These are phyloP conservation scores for Plasmodium blacklocki DNA, from an alignment of 169 alveolate species.

Conservation along the genomic window DNA sequence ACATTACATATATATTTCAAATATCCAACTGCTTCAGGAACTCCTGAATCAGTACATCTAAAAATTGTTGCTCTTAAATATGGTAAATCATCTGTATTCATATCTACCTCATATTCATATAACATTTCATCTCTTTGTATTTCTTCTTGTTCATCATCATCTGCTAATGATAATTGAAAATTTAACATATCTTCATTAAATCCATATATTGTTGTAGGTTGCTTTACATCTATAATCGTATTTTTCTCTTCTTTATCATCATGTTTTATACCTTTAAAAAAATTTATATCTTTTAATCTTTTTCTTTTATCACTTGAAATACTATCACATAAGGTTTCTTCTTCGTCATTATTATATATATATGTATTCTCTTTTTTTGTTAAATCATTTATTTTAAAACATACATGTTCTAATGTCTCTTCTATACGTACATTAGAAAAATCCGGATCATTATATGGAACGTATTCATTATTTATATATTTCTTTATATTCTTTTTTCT, in stretches of 20 bases:
- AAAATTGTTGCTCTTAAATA: constrained; percentile 90
- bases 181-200: constrained; percentile 64
- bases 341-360: not conserved
- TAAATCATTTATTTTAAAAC: constrained; percentile 20
- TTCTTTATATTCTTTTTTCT: constrained; percentile 22
- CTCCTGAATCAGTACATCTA: constrained; percentile 89
- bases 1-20: constrained; percentile 88
- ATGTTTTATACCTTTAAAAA: constrained; percentile 21
- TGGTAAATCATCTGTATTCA: constrained; percentile 88
- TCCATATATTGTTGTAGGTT: constrained; percentile 28
- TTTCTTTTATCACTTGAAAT: constrained; percentile 2
- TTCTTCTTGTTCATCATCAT: constrained; percentile 82
- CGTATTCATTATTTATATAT: constrained; percentile 40
- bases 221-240: not conserved
- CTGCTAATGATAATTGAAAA: constrained; percentile 79
- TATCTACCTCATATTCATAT: constrained; percentile 90
- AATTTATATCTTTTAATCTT: not conserved
- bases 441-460: constrained; percentile 72
- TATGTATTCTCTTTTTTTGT: not conserved
- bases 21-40: constrained; percentile 92
- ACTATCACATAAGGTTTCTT: not conserved
- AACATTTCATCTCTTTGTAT: constrained; percentile 89
- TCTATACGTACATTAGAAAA: constrained; percentile 75
- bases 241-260: constrained; percentile 12
- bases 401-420: constrained; percentile 66